A percentile compares a stretch with the other conserved stretches of the same genome.
These are phyloP conservation scores for Chrysoporthe deuterocubensis DNA, from an alignment of 2,329 filamentous ascomycete species.

Conservation along the genomic window DNA sequence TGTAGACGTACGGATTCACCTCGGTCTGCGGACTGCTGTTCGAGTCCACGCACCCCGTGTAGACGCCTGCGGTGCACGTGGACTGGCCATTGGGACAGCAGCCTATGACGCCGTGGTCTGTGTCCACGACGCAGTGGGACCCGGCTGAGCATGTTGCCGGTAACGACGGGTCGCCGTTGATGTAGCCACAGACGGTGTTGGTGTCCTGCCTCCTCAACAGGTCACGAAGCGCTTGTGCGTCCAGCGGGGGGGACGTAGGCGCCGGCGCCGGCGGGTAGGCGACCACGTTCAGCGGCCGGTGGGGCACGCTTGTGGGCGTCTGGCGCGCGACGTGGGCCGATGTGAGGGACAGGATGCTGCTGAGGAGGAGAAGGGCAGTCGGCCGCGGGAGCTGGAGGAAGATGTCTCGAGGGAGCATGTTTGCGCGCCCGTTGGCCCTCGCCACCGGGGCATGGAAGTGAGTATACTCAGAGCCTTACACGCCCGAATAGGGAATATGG, in stretches of 20 bases:
- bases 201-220: conserved; percentile 44
- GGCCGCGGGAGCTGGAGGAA: conserved; percentile 37
- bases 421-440: conserved; percentile 7
- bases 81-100: conserved; percentile 58
- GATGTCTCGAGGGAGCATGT: conserved; percentile 31
- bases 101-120: conserved; percentile 53
- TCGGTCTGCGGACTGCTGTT: conserved; percentile 54
- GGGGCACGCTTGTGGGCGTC: conserved; percentile 35
- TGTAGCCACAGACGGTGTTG: conserved; percentile 63
- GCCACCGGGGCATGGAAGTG: conserved; percentile 16
- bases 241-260: conserved; percentile 46
- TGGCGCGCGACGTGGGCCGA: conserved; percentile 34
- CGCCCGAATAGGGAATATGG: neutral
- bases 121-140: conserved; percentile 62
- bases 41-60: conserved; percentile 59
- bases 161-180: conserved; percentile 54
- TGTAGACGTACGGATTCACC: conserved; percentile 60
- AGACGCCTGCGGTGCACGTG: conserved; percentile 59
- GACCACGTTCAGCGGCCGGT: conserved; percentile 38
- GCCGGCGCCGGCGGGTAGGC: conserved; percentile 39
- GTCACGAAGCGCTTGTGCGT: conserved; percentile 40
- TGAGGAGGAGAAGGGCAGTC: conserved; percentile 37
- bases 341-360: conserved; percentile 34
- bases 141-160: conserved; percentile 62
- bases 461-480: neutral